Conservation (phyloP, 805 yeast species). For the Hanseniaspora meyeri region DNA sequence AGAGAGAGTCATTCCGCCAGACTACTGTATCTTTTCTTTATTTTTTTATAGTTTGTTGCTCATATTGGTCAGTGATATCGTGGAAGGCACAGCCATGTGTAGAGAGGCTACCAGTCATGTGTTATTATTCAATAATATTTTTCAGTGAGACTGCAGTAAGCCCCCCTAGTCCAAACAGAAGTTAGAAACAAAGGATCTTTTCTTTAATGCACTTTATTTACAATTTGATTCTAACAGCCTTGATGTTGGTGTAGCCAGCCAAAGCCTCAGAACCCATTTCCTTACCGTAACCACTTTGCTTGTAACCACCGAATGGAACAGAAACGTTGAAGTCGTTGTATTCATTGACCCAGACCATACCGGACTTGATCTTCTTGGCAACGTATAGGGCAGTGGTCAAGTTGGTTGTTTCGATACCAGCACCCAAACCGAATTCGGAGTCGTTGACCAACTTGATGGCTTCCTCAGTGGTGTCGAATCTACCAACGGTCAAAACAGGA, state of each 20-base stretch:
- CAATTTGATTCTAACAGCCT: conserved; percentile 54
- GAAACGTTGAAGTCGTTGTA: conserved; percentile 63
- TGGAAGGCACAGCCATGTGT: no score
- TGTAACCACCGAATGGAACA: conserved; percentile 75
- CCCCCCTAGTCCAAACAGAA: conserved; percentile 15
- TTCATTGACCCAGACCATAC: conserved; percentile 72
- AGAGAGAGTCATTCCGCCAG: conserved; percentile 7
- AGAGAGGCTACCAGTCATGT: conserved; percentile 22
- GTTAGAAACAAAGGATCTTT: conserved; percentile 16
- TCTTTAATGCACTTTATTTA: conserved; percentile 47
- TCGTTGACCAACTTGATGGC: conserved; percentile 55
- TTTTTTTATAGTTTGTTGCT: conserved; percentile 7
- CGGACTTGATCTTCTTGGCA: conserved; percentile 54
- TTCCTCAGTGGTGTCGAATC: conserved; percentile 57
- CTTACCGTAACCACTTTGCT: conserved; percentile 73
- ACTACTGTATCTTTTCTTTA: neutral
- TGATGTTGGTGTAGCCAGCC: conserved; percentile 62
- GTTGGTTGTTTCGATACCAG: conserved; percentile 62
- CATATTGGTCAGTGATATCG: conserved; percentile 30
- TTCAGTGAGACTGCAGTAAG: conserved; percentile 30
- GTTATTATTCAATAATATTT: conserved; percentile 49
- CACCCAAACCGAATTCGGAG: conserved; percentile 67
- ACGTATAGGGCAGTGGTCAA: conserved; percentile 51
- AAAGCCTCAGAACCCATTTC: conserved; percentile 75
- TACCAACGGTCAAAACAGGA: conserved; percentile 61